Base-by-base conservation (phyloP, 208 protist genomes). In the Trypanosomatidae sp. region DNA sequence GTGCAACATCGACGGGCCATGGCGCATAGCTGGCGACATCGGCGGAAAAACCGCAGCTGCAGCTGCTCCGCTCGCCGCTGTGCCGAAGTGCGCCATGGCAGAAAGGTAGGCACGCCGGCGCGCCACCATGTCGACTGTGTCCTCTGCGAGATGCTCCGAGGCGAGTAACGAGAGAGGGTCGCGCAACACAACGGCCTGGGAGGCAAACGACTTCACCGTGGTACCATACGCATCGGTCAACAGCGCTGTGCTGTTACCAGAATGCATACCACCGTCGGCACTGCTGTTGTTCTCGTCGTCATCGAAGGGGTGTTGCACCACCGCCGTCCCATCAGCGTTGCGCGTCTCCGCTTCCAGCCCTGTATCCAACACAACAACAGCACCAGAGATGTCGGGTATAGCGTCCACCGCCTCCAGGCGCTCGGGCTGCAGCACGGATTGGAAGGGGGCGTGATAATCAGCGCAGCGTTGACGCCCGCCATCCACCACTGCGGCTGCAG, bases 81-180 rank as follows among this genome's bases (percentile, higher is more conserved):
- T 17, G 55, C 36, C 56, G 44, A 8, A 69, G 56, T 9, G 66
- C 71, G n/a, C 19, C 62, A 74, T 73, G 15, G 77, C 74, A 7
- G 74, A 46, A 30, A 77, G 46, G 65, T 80, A 73, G 7, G 71
- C 65, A 22, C 64, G 50, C 36, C 58, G 66, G 58, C 73, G 72
- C 6, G 69, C 71, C 28, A 58, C 22, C 15, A 82, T 66, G 19
- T 68, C 55, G 9, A 67, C 52, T 13, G 81, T 77, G 60, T 88
- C 83, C 33, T 75, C 74, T 41, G 58, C 59, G n/a, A 91, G 77
- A 33, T 91, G 84, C 70, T 91, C 82, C 59, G 79, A 89, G 9
- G 80, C 66, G 0, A 91, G 77, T 7, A 91, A 56, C n/a, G 71
- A 76, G 25, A 84, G 66, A 10, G 83, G 76, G 59, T 89, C 82